A percentile compares a stretch with the other conserved stretches of the same genome.
phyloP scores from a whole-genome alignment of 2,329 filamentous ascomycete species.

The Kalmusia sp. region DNA sequence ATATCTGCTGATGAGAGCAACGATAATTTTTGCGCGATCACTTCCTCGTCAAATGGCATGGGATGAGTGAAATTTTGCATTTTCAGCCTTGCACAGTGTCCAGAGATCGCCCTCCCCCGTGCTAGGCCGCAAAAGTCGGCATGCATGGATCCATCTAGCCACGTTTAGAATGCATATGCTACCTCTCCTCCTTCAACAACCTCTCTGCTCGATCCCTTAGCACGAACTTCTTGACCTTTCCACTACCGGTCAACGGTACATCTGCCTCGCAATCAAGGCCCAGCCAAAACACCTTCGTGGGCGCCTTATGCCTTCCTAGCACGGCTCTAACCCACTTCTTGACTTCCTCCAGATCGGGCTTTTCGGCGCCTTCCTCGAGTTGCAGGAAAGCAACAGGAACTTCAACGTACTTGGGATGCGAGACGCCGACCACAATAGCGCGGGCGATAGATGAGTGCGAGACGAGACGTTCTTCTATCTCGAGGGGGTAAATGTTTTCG shows the following conservation, averaged over 20 bases:
- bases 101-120: no score
- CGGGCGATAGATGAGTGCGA: constrained; percentile 67
- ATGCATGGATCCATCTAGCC: no score
- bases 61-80: no score
- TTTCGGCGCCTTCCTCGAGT: constrained; percentile 27
- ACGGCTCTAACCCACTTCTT: constrained; percentile 47
- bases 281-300: constrained; percentile 77
- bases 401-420: constrained; percentile 75
- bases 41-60: no score
- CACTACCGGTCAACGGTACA: constrained; percentile 53
- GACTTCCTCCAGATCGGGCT: constrained; percentile 41
- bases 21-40: no score
- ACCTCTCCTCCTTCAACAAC: constrained; percentile 15
- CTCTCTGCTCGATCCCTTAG: constrained; percentile 37
- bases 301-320: constrained; percentile 59
- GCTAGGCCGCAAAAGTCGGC: no score
- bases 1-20: no score
- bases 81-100: no score
- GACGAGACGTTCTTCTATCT: constrained; percentile 76
- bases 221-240: constrained; percentile 55
- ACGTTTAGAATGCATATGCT: no score
- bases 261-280: constrained; percentile 56
- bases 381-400: constrained; percentile 71
- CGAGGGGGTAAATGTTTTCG: constrained; percentile 66
- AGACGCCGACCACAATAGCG: constrained; percentile 74